Percentiles rank a stretch among this genome's conserved stretches.
These are phyloP conservation scores for Pelargonium myrrhifolium DNA, from an alignment of 441 rosid species.

Conservation along the genomic window DNA sequence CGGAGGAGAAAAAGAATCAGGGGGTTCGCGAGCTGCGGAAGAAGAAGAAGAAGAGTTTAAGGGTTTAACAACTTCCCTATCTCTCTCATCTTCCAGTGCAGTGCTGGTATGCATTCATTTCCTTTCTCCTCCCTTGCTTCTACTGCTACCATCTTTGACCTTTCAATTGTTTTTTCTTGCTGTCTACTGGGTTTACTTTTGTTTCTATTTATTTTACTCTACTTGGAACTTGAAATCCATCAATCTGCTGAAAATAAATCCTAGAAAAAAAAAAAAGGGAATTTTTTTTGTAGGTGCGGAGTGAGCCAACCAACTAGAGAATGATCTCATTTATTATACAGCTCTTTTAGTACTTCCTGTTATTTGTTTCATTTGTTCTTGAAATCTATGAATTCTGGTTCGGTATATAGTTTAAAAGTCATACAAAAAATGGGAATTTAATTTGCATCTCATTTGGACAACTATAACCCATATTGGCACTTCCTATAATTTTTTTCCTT, in stretches of 20 bases:
- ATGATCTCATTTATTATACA: not conserved
- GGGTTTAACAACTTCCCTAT: not conserved
- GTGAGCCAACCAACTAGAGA: too few species aligned
- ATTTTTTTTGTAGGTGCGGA: not conserved
- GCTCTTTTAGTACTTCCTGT: slow-evolving; percentile 1
- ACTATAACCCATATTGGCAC: not conserved
- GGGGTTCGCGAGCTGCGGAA: slow-evolving; percentile 1
- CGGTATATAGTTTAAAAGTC: not conserved
- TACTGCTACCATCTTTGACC: not conserved
- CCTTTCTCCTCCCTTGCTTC: not conserved
- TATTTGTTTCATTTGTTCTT: slow-evolving; percentile 1
- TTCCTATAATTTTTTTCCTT: not conserved
- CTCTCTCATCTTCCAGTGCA: not conserved
- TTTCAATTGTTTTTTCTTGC: not conserved
- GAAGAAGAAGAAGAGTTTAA: not conserved
- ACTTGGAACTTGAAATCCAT: not conserved
- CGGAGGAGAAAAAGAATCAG: not conserved
- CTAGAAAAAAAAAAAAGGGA: not conserved
- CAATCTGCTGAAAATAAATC: not conserved
- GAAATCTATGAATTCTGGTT: not conserved
- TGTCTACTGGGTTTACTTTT: not conserved
- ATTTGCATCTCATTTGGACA: not conserved
- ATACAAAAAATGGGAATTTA: not conserved
- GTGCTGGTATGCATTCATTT: not conserved
- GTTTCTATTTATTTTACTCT: not conserved